phyloP scores from a whole-genome alignment of 2,329 filamentous ascomycete species.

The Cercospora sp. region DNA sequence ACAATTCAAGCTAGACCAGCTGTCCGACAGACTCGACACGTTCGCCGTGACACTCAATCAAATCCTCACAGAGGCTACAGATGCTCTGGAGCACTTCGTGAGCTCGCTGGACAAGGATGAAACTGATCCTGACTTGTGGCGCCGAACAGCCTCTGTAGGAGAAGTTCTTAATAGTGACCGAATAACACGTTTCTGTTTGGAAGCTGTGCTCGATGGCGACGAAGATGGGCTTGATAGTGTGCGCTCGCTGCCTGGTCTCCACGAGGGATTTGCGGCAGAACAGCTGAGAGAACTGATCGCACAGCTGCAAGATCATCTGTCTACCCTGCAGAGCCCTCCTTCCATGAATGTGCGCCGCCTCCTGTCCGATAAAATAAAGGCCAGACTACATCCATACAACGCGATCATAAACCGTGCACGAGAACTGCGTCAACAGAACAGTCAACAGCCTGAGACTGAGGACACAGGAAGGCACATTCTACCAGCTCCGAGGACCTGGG shows the following conservation, averaged over 20 bases:
- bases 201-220: conserved; percentile 63
- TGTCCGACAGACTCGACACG: conserved; percentile 31
- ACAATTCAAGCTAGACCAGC: conserved; percentile 77
- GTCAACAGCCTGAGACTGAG: background rate
- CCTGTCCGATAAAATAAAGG: conserved; percentile 55
- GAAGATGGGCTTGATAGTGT: conserved; percentile 57
- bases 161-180: conserved; percentile 59
- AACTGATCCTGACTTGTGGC: conserved; percentile 64
- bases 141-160: conserved; percentile 60
- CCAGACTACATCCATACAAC: conserved; percentile 57
- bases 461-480: conserved; percentile 28
- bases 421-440: conserved; percentile 15
- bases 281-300: conserved; percentile 53
- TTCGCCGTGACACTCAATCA: conserved; percentile 33
- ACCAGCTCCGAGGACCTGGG: conserved; percentile 36
- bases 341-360: conserved; percentile 53
- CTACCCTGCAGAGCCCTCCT: conserved; percentile 53
- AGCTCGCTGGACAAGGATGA: conserved; percentile 66
- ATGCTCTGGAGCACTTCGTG: conserved; percentile 57
- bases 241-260: conserved; percentile 59
- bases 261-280: conserved; percentile 56
- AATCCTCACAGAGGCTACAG: conserved; percentile 41
- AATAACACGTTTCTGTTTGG: conserved; percentile 62
- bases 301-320: conserved; percentile 57
- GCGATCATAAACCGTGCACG: conserved; percentile 37